Conservation (phyloP, 1,139 yeast genomes). For the Zygosaccharomyces pseudobailii region DNA sequence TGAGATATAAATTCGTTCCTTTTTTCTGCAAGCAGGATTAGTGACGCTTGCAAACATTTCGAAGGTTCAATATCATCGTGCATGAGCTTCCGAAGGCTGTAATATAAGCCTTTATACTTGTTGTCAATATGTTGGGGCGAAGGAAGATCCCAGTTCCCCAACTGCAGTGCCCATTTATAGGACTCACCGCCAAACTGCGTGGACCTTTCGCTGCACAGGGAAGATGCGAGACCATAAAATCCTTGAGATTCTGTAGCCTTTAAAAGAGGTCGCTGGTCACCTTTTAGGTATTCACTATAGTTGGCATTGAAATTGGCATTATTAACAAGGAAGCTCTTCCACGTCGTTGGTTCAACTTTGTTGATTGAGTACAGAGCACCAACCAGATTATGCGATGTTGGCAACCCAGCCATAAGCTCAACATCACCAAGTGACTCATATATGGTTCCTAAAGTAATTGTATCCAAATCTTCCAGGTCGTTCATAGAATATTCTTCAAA, state of each 20-base stretch:
- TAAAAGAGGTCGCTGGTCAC: constrained; percentile 29
- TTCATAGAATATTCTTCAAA: constrained; percentile 46
- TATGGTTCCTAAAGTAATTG: constrained; percentile 35
- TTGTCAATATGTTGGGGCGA: constrained; percentile 15
- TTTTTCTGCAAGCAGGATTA: constrained; percentile 1
- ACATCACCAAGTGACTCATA: constrained; percentile 49
- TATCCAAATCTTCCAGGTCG: constrained; percentile 9
- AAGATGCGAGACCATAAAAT: constrained; percentile 25
- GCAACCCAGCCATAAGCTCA: constrained; percentile 62
- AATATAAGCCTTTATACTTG: constrained; percentile 21
- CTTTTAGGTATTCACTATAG: constrained; percentile 48
- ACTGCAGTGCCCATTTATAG: constrained; percentile 26
- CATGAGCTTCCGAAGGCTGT: constrained; percentile 15
- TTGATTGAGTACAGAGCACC: constrained; percentile 46
- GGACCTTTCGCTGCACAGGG: constrained; percentile 10
- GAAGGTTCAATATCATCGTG: constrained; percentile 1
- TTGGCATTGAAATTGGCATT: constrained; percentile 57
- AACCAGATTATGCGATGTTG: constrained; percentile 49
- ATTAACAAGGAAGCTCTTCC: constrained; percentile 46
- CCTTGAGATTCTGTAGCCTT: constrained; percentile 22
- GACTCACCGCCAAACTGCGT: constrained; percentile 5
- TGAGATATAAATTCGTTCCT: not conserved
- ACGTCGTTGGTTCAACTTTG: constrained; percentile 36
- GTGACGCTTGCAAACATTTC: constrained; percentile 6
- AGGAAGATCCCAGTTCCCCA: constrained; percentile 31